These are phyloP conservation scores for Talaromyces sp. DNA, from an alignment of 2,329 filamentous ascomycete species.

Conservation along the genomic window DNA sequence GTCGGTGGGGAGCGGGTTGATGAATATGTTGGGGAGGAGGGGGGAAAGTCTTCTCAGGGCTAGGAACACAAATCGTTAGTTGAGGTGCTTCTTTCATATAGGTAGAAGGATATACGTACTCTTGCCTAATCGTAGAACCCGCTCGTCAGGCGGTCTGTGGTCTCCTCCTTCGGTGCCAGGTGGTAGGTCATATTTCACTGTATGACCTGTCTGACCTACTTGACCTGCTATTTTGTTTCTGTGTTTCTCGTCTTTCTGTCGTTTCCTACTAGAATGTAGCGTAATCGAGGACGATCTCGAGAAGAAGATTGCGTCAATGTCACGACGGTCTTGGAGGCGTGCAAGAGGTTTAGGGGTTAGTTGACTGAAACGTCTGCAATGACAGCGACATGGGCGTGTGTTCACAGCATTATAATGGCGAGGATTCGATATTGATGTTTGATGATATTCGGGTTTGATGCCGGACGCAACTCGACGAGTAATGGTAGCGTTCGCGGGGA, in stretches of 20 bases:
- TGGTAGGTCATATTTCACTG: background rate
- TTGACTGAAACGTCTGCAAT: slow-evolving; percentile 8
- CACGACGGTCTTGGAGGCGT: slow-evolving; percentile 4
- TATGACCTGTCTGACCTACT: background rate
- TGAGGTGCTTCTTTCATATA: slow-evolving; percentile 6
- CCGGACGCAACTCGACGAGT: slow-evolving; percentile 10
- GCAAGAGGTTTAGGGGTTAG: slow-evolving; percentile 12
- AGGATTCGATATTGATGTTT: background rate
- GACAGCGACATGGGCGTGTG: background rate
- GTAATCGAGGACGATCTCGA: slow-evolving; percentile 15
- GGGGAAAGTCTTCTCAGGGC: slow-evolving; percentile 61
- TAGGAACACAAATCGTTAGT: slow-evolving; percentile 25
- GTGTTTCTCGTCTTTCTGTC: background rate
- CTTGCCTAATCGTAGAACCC: slow-evolving; percentile 60
- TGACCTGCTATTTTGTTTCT: background rate
- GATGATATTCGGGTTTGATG: background rate
- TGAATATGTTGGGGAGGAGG: slow-evolving; percentile 58
- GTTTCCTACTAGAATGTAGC: slow-evolving; percentile 18
- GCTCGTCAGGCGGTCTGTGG: slow-evolving; percentile 54
- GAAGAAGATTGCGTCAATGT: slow-evolving; percentile 9
- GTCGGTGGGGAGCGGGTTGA: slow-evolving; percentile 58
- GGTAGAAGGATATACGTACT: slow-evolving; percentile 42
- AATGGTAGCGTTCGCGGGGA: slow-evolving; percentile 14
- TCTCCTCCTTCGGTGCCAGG: slow-evolving; percentile 21
- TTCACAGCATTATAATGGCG: background rate